Evolutionary conservation across 257 asterid species (phyloP).

Genomic region (Leonotis leonurus): DNA sequence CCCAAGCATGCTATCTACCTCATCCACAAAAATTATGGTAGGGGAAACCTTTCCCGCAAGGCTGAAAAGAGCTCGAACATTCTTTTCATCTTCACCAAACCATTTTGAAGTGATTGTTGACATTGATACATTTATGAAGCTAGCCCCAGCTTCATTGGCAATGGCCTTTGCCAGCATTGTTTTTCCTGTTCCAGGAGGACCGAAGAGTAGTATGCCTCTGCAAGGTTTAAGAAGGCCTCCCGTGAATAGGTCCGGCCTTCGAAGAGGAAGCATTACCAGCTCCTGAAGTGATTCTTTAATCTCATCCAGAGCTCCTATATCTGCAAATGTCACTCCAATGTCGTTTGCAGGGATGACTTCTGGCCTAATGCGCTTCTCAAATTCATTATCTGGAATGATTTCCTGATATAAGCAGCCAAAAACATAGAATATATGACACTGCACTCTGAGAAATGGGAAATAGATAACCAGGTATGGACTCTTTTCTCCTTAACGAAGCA

Average conservation of each 20-base stretch:
- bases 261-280: constrained; percentile 92
- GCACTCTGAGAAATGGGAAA: too few species aligned
- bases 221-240: constrained; percentile 97
- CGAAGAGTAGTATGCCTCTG: constrained; percentile 86
- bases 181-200: constrained; percentile 96
- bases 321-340: constrained; percentile 79
- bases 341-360: constrained; percentile 87
- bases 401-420: constrained; percentile 68
- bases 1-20: constrained; percentile 97
- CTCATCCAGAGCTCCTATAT: constrained; percentile 79
- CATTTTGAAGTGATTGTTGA: constrained; percentile 93
- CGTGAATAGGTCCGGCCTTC: constrained; percentile 83
- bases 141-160: constrained; percentile 93
- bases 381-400: constrained; percentile 75
- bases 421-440: background rate
- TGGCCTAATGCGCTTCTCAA: constrained; percentile 83
- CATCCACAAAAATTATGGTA: constrained; percentile 82
- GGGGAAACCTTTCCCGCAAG: constrained; percentile 92
- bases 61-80: constrained; percentile 84
- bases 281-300: constrained; percentile 85
- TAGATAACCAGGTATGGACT: background rate
- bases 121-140: constrained; percentile 93
- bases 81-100: constrained; percentile 95
- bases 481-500: background rate
- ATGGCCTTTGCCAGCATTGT: constrained; percentile 98